These are phyloP conservation scores for Nepenthes alata DNA, from an alignment of 179 eudicot species.

Conservation along the genomic window DNA sequence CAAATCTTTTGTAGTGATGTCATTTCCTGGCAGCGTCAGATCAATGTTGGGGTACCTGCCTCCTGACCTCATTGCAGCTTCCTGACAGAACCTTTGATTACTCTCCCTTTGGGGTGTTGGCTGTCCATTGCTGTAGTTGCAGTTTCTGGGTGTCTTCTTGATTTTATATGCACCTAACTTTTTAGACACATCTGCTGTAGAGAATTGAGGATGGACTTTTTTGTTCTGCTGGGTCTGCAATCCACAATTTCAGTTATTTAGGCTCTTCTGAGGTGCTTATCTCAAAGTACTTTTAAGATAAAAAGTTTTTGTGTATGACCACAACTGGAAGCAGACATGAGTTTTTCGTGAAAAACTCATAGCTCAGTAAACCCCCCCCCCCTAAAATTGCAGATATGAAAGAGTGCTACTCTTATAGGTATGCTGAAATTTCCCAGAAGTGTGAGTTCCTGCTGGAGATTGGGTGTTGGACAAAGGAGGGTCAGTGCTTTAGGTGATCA, in stretches of 20 bases:
- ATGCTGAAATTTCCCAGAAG: no score
- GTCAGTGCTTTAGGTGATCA: no score
- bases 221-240: constrained; percentile 41
- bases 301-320: no score
- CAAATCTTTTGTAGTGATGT: constrained; percentile 5
- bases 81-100: constrained; percentile 18
- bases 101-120: constrained; percentile 9
- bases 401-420: no score
- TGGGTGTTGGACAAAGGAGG: no score
- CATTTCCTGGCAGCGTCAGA: constrained; percentile 8
- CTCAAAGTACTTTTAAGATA: no score
- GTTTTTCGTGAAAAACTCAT: no score
- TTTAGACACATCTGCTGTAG: constrained; percentile 17
- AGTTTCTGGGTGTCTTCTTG: constrained; percentile 7
- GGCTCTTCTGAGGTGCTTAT: neutral
- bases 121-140: constrained; percentile 7
- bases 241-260: constrained; percentile 2
- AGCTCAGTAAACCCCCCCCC: no score
- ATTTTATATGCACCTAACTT: constrained; percentile 9
- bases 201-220: constrained; percentile 49
- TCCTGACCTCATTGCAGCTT: constrained; percentile 14
- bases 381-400: no score
- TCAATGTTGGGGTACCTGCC: constrained; percentile 1
- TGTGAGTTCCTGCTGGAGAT: no score
- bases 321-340: neutral